A percentile compares a stretch with the other conserved stretches of the same genome.
Conservation (phyloP, 2,329 filamentous ascomycete genomes). For the Xylariomycetidae sp. region DNA sequence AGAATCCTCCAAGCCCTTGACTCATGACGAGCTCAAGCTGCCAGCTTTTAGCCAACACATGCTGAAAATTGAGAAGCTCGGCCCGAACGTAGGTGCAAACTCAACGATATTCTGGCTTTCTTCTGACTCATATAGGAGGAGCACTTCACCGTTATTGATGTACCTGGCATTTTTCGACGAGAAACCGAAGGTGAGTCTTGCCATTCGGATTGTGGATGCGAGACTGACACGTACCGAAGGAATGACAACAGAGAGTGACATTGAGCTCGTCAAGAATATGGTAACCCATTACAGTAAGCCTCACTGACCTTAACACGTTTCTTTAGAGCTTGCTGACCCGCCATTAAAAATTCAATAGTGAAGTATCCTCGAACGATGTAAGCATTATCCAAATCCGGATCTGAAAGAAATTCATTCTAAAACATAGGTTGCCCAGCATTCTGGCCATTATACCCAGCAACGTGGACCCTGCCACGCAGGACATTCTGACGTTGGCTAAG, state of each 20-base stretch:
- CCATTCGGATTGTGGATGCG: slow-evolving; percentile 1
- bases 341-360: slow-evolving; percentile 19
- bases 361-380: slow-evolving; percentile 40
- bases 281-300: slow-evolving; percentile 37
- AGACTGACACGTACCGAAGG: slow-evolving; percentile 19
- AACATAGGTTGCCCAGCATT: slow-evolving; percentile 14
- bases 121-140: slow-evolving; percentile 26
- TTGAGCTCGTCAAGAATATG: slow-evolving; percentile 40
- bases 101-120: background rate
- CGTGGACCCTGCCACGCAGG: slow-evolving; percentile 34
- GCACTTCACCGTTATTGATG: slow-evolving; percentile 49
- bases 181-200: slow-evolving; percentile 27
- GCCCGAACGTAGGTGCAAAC: slow-evolving; percentile 31
- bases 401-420: no score
- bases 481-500: slow-evolving; percentile 33
- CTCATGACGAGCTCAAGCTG: slow-evolving; percentile 4
- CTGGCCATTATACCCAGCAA: slow-evolving; percentile 31
- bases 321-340: slow-evolving; percentile 3
- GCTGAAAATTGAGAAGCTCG: slow-evolving; percentile 39
- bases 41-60: slow-evolving; percentile 43
- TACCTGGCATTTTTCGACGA: slow-evolving; percentile 47
- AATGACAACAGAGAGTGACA: slow-evolving; percentile 40
- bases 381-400: slow-evolving; percentile 10
- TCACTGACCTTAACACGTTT: no score
- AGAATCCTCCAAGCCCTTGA: slow-evolving; percentile 5